phyloP scores from a whole-genome alignment of 2,329 filamentous ascomycete species.

The Allantophomopsis lycopodina region DNA sequence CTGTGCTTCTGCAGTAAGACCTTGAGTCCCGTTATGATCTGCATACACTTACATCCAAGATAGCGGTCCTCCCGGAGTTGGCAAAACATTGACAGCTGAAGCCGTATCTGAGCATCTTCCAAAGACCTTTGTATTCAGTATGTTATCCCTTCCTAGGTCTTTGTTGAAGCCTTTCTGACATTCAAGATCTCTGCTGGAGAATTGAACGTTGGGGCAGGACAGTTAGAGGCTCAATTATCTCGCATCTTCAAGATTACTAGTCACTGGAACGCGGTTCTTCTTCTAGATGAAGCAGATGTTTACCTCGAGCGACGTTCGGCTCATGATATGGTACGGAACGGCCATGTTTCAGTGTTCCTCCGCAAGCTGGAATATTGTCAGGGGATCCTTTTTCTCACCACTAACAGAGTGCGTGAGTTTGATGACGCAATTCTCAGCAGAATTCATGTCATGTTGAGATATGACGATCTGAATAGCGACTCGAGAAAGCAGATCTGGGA shows the following conservation, averaged over 20 bases:
- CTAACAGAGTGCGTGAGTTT: conserved; percentile 12
- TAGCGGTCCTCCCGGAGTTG: conserved; percentile 2
- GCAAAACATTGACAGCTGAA: conserved; percentile 3
- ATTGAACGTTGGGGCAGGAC: neutral
- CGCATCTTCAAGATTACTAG: conserved; percentile 1
- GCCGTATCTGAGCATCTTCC: conserved; percentile 3
- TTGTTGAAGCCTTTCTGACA: neutral
- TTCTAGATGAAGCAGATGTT: conserved; percentile 4
- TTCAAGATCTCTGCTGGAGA: conserved; percentile 1
- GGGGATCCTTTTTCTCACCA: conserved; percentile 20
- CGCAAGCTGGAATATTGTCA: conserved; percentile 18
- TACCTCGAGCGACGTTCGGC: conserved; percentile 1
- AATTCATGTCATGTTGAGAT: conserved; percentile 19
- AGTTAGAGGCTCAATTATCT: conserved; percentile 1
- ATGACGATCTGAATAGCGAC: conserved; percentile 14
- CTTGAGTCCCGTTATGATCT: neutral
- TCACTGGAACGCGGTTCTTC: conserved; percentile 2
- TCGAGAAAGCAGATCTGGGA: conserved; percentile 19
- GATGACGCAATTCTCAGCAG: conserved; percentile 4
- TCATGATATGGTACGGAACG: neutral
- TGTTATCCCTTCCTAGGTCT: neutral
- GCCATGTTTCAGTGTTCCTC: conserved; percentile 14
- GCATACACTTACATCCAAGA: conserved; percentile 1
- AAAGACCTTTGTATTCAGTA: conserved; percentile 1
- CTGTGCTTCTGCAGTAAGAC: conserved; percentile 1